Base-by-base conservation (phyloP, 2,329 filamentous ascomycete species). In the Arthrinium phaeospermum region DNA sequence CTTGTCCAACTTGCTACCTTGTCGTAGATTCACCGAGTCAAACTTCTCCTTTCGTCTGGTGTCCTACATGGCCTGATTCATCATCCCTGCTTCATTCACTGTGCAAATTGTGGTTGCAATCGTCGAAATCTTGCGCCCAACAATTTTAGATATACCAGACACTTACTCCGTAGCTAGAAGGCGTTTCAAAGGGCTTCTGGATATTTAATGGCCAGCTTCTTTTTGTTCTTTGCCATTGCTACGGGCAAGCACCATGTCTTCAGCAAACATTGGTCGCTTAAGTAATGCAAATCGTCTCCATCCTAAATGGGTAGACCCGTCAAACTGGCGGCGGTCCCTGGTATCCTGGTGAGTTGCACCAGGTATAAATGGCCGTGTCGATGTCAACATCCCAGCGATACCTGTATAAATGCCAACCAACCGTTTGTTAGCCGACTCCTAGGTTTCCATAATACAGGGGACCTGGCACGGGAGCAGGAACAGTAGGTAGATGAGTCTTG, bases 11-110 rank as follows among this genome's bases (percentile, higher is more conserved):
- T 22, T 19, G 8, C 22, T 37, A 13, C n/a, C 57, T 34, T 41
- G 34, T 64, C 10, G 57, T 64, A 13, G 57, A 41, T 37, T 41
- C 19, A 34, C 57, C 57, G 34, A 64, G 57, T 64, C 57, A 64
- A 24, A 41, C 57, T 64, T 37, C 57, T 64, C 34, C 27, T 64
- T 64, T 64, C 34, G 57, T 64, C 34, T 34, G 6, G 16, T 64
- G 57, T 64, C 57, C 57, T 37, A 64, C 57, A 64, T 64, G 30
- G 57, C 22, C 34, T 41, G 57, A 14, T 61, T 64, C 57, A 22
- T 64, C 34, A n/a, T 13, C 10, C 49, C 49, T 13, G n/a, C 41
- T 41, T 34, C 34, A 24, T 41, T 19, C 57, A 14, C 8, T 64
- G 19, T 64, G 19, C 57, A 41, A 41, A 10, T 24, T 64, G 57